phyloP scores from a whole-genome alignment of 192 early-diverging fungal species.

The Backusella tarrabulga region DNA sequence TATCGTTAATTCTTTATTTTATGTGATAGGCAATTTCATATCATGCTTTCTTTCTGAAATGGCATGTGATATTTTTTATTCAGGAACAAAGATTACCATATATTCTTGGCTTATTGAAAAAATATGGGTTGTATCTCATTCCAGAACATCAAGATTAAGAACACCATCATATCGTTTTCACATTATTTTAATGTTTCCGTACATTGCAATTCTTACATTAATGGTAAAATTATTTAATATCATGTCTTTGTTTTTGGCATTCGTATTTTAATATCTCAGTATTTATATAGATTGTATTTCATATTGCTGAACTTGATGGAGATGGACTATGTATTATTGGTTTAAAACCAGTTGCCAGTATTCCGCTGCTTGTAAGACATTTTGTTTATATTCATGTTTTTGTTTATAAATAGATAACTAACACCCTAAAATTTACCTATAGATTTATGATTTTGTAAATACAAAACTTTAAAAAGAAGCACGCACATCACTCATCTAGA shows the following conservation, averaged over 20 bases:
- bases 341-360: conserved; percentile 26
- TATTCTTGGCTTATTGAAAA: conserved; percentile 43
- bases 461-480: background rate
- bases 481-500: background rate
- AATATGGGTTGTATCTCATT: conserved; percentile 33
- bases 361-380: conserved; percentile 35
- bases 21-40: conserved; percentile 17
- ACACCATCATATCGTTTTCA: conserved; percentile 32
- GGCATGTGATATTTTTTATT: conserved; percentile 44
- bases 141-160: conserved; percentile 19
- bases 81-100: conserved; percentile 38
- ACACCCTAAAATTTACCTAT: background rate
- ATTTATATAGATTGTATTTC: conserved; percentile 24
- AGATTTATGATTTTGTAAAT: conserved; percentile 38
- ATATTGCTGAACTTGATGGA: conserved; percentile 18
- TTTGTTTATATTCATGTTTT: background rate
- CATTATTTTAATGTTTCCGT: conserved; percentile 24
- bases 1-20: background rate
- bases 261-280: background rate
- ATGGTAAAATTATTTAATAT: conserved; percentile 23
- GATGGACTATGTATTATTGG: conserved; percentile 34
- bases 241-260: background rate
- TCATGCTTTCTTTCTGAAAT: conserved; percentile 39
- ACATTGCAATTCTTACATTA: conserved; percentile 32
- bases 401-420: background rate